Evolutionary conservation across 805 yeast species (phyloP), one percentile per base, ranked within the genome.

Genomic region (Myxozyma melibiosi): DNA sequence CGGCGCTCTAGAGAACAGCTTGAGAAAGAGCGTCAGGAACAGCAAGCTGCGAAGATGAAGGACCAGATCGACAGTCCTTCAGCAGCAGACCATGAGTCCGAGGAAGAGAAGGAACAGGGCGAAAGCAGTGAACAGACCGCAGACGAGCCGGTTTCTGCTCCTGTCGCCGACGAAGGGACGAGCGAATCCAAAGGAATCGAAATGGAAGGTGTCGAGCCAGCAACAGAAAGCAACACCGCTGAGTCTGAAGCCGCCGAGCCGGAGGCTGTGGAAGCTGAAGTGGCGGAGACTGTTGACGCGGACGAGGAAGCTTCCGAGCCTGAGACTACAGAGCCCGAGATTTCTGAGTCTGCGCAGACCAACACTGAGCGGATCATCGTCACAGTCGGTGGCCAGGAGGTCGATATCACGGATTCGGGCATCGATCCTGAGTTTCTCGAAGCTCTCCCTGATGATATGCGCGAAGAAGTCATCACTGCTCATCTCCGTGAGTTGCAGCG

Each of bases 401-500:
- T 91, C 34, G 95, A 91, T 68, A 87, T 91, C 35, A 81, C 91
- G 39, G 96, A 94, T 0, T 84, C 96, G 2, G 97, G 88, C 53
- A 89, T 91, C 57, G 97, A 91, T 72, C 96, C 96, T 0, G 92
- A 88, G 64, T 91, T 90, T 69, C 76, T 91, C 58, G 86, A 85
- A 65, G 97, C 96, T 0, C 77, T 91, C 35, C 97, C 97, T 0
- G 96, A 89, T 42, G 94, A 88, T 51, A 87, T 91, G 88, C 77
- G 97, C 48, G 96, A 90, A 61, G 97, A 91, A 67, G 97, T 90
- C 0, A 84, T 88, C 67, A 82, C 91, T 0, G 92, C 90, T 61
- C 96, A 90, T 67, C 75, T 90, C 5, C 75, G 90, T 40, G 94
- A 88, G 64, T 76, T 91, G 57, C 77, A 94, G 58, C 33, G 65